Percentiles rank a stretch among this genome's conserved stretches.
These are phyloP conservation scores for Coemansia sp. DNA, from an alignment of 371 early-diverging fungal species.

Conservation along the genomic window DNA sequence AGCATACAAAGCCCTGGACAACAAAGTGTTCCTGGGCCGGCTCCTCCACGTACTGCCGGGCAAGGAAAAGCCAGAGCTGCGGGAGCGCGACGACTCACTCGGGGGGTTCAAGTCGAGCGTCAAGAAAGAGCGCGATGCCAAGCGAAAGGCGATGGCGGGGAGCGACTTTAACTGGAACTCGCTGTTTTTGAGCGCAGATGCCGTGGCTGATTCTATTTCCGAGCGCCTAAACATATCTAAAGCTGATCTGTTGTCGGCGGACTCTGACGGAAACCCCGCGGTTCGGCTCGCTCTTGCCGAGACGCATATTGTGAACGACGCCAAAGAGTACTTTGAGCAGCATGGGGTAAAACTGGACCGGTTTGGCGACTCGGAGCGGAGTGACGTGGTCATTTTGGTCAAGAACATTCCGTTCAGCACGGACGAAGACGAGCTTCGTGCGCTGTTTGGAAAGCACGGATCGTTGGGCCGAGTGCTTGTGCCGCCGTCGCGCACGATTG, in stretches of 20 bases:
- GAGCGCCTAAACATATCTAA: constrained; percentile 85
- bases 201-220: constrained; percentile 92
- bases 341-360: constrained; percentile 80
- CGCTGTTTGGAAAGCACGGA: constrained; percentile 84
- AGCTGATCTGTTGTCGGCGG: constrained; percentile 82
- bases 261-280: constrained; percentile 74
- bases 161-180: constrained; percentile 94
- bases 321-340: constrained; percentile 85
- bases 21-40: constrained; percentile 87
- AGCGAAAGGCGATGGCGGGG: constrained; percentile 72
- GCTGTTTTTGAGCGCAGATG: constrained; percentile 93
- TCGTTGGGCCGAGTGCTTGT: constrained; percentile 84
- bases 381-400: constrained; percentile 87
- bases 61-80: constrained; percentile 76
- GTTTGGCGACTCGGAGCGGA: constrained; percentile 75
- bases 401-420: constrained; percentile 91
- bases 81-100: constrained; percentile 61
- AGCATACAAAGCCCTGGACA: constrained; percentile 79
- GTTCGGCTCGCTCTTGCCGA: constrained; percentile 94
- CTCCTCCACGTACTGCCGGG: constrained; percentile 83
- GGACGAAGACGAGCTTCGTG: constrained; percentile 72
- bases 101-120: constrained; percentile 64
- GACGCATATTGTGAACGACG: constrained; percentile 91
- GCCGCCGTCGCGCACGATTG: constrained; percentile 93
- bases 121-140: constrained; percentile 78